Base-by-base conservation (phyloP, 2,329 filamentous ascomycete genomes). In the Tolypocladium tundrense region DNA sequence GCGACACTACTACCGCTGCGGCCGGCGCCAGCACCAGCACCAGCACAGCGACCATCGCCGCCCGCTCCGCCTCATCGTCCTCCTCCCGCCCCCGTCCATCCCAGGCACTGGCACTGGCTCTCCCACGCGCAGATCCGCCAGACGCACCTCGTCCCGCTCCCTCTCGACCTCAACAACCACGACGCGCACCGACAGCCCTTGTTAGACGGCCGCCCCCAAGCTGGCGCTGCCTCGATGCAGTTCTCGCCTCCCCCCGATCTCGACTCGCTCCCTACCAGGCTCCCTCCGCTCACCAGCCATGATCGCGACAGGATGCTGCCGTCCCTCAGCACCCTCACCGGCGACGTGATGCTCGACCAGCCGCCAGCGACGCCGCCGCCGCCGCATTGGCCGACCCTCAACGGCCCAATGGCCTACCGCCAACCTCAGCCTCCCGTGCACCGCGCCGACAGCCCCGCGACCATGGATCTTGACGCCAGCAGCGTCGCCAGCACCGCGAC, bases 391-490 rank as follows among this genome's bases (percentile, higher is more conserved):
- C 76, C 77, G 27, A 76, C 74, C 59, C 66, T 79, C 54, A 80
- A 80, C 58, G 77, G 78, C 0, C 68, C 80, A 24, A 77, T 78
- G 11, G 71, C 74, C 9, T 82, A 79, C 54, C 67, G 70, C 59
- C 62, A 67, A 13, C 59, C 67, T 8, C 59, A 59, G 16, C 57
- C 60, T 24, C 62, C 64, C 37, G 55, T 68, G 1, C 72, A 77
- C 57, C 64, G 71, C 35, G 69, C 70, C 27, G 76, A 79, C 42
- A 76, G 78, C 37, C 76, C 79, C 5, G 70, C 73, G 60, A 70
- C 71, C 59, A 79, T 79, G 76, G 79, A 82, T 53, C 61, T 77
- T 45, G 80, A 83, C 57, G 65, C 66, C 57, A 75, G 69, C 60
- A 75, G 74, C 60, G 72, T 72, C 56, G 61, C 68, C 42, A 77